A percentile compares a stretch with the other conserved stretches of the same genome.
Conservation (phyloP, 2,329 filamentous ascomycete species). For the Coniochaeta prunicola region DNA sequence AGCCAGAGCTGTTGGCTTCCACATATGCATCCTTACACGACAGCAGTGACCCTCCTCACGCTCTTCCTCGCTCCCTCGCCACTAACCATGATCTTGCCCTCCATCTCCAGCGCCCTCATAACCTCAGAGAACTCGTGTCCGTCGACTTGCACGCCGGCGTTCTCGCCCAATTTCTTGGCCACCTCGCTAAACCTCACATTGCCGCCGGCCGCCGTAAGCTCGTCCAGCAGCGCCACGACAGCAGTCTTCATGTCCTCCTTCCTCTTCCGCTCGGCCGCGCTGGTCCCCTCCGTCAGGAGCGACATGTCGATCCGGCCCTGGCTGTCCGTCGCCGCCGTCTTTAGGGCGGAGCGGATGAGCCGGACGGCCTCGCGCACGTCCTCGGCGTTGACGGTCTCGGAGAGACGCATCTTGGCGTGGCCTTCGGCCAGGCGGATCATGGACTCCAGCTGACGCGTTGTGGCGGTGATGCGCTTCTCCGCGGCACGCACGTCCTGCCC, state of each 20-base stretch:
- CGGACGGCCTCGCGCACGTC: constrained; percentile 90
- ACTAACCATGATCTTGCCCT: constrained; percentile 71
- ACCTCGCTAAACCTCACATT: constrained; percentile 75
- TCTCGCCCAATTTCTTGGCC: constrained; percentile 63
- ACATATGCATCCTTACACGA: constrained; percentile 22
- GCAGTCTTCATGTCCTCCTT: constrained; percentile 80
- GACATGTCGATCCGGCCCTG: constrained; percentile 96
- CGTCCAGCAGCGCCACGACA: constrained; percentile 68
- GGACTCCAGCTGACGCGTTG: constrained; percentile 90
- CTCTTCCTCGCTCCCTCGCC: constrained; percentile 81
- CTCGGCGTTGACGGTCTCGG: constrained; percentile 62
- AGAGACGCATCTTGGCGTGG: constrained; percentile 95
- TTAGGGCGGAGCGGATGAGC: constrained; percentile 87
- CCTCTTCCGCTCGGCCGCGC: constrained; percentile 74
- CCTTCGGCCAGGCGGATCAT: constrained; percentile 98
- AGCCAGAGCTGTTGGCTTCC: neutral
- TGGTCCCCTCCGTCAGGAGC: constrained; percentile 88
- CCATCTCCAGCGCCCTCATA: constrained; percentile 72
- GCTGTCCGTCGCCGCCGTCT: constrained; percentile 92
- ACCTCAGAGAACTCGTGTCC: constrained; percentile 75
- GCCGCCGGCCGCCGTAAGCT: constrained; percentile 62
- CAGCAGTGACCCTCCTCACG: constrained; percentile 65
- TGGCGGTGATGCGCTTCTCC: constrained; percentile 95
- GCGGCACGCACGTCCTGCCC: constrained; percentile 79
- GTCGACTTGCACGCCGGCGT: constrained; percentile 65